Percentiles rank a stretch among this genome's conserved stretches.
phyloP scores from a whole-genome alignment of 768 basidiomycete species.

The Lentinus tigrinus region DNA sequence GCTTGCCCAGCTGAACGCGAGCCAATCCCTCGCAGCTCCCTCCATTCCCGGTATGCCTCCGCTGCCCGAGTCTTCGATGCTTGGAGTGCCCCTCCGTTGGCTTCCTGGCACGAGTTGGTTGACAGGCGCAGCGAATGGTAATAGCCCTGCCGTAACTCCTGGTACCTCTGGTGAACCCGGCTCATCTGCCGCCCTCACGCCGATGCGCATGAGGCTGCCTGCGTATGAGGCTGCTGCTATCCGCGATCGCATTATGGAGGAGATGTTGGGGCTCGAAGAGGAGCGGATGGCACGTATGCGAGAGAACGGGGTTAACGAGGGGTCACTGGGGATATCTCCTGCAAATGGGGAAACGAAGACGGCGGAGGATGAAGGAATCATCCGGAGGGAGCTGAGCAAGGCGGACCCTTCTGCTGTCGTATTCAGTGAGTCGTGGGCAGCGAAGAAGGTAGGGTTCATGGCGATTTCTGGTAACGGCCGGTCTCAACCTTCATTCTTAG shows the following conservation, averaged over 20 bases:
- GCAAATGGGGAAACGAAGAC: conserved; percentile 51
- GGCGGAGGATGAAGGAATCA: conserved; percentile 90
- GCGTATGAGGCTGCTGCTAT: conserved; percentile 86
- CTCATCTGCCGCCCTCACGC: conserved; percentile 1
- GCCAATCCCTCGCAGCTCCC: conserved; percentile 54
- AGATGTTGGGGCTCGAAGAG: conserved; percentile 96
- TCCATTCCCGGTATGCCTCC: conserved; percentile 24
- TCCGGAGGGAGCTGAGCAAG: conserved; percentile 89
- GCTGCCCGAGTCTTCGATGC: conserved; percentile 14
- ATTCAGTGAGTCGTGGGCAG: conserved; percentile 91
- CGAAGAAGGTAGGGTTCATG: conserved; percentile 70
- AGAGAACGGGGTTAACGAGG: conserved; percentile 63
- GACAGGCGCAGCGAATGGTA: conserved; percentile 17
- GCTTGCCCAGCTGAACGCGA: conserved; percentile 94
- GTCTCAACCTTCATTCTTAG: conserved; percentile 33
- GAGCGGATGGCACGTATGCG: conserved; percentile 95
- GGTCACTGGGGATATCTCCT: conserved; percentile 55
- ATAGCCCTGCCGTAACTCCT: conserved; percentile 8
- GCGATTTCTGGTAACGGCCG: not conserved
- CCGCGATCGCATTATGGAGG: conserved; percentile 94
- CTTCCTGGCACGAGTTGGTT: conserved; percentile 31
- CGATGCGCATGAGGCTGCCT: conserved; percentile 68
- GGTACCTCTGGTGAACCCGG: conserved; percentile 1
- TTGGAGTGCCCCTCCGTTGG: conserved; percentile 26
- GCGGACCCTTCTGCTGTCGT: conserved; percentile 94